Base-by-base conservation (phyloP, 768 basidiomycete genomes). In the Polyporus arcularius region DNA sequence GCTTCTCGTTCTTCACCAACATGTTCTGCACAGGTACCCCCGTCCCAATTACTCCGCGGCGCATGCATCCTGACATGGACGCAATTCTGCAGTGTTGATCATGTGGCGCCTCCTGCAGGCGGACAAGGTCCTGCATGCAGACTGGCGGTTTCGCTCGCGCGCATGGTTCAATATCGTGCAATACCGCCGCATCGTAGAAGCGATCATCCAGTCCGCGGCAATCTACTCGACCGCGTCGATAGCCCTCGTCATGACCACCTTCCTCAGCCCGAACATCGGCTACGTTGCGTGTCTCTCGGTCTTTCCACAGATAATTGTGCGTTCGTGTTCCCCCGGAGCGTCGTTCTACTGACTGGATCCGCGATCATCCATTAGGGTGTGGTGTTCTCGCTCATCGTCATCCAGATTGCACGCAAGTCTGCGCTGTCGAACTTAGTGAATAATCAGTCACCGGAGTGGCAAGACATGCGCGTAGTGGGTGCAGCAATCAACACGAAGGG, bases 171-270 rank as follows among this genome's bases (percentile, higher is more conserved):
- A 14, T 28, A 4, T 42, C 15, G 18, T 30, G 3, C 5, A 28
- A 7, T 45, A 58, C 18, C 51, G 50, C 42, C 46, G 46, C 35
- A 35, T 60, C 28, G 21, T 54, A 15, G 46, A 48, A 15, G 53
- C 58, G 38, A 54, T 54, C 43, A 35, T 60, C 10, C 52, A 60
- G 53, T 60, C 58, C 11, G 58, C 58, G 3, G 52, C 53, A 1
- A 39, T 60, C 9, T 60, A 60, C 53, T 54, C 58, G 16, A 40
- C 39, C 6, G 53, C 58, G 28, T 48, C 46, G 46, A 14, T 60
- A 15, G 31, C 45, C 15, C 28, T 54, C 16, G 14, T 53, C 58
- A 12, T 53, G 21, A 48, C 40, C 10, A 28, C 28, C 38, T 40
- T 60, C 28, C 12, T 18, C 0, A 54, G 58, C 26, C 38, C 52